A percentile compares a stretch with the other conserved stretches of the same genome.
phyloP scores from a whole-genome alignment of 805 yeast genomes.

The Saturnispora saitoi region DNA sequence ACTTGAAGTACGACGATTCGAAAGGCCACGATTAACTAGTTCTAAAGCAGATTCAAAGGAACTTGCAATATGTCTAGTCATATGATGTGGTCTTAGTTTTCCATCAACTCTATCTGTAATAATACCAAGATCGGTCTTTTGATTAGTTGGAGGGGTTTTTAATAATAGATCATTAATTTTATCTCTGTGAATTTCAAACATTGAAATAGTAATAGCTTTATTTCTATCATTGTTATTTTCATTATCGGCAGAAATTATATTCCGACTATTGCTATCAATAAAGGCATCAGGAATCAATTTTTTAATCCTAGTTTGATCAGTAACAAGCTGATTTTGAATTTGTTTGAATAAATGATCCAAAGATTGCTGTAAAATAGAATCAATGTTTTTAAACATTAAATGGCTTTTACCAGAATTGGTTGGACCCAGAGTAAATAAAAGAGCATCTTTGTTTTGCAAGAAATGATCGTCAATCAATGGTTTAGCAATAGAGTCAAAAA shows the following conservation, averaged over 20 bases:
- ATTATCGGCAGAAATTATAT: slow-evolving; percentile 29
- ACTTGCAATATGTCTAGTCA: slow-evolving; percentile 34
- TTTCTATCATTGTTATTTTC: neutral
- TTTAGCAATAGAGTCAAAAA: slow-evolving; percentile 23
- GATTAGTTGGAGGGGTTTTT: slow-evolving; percentile 6
- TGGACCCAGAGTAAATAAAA: slow-evolving; percentile 44
- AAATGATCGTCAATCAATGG: slow-evolving; percentile 27
- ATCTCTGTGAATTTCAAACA: slow-evolving; percentile 47
- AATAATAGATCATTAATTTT: slow-evolving; percentile 31
- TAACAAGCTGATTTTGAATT: slow-evolving; percentile 6
- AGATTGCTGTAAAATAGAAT: slow-evolving; percentile 14
- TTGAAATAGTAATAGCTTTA: slow-evolving; percentile 38
- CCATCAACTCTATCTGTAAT: slow-evolving; percentile 35
- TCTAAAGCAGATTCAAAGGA: slow-evolving; percentile 30
- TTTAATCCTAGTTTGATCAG: neutral
- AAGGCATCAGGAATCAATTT: slow-evolving; percentile 29
- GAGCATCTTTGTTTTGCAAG: slow-evolving; percentile 31
- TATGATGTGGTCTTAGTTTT: slow-evolving; percentile 35
- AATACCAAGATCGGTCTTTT: slow-evolving; percentile 31
- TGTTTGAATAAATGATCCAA: slow-evolving; percentile 20
- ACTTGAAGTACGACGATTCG: slow-evolving; percentile 31
- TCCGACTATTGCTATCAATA: slow-evolving; percentile 41
- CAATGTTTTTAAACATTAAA: slow-evolving; percentile 30
- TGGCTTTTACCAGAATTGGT: slow-evolving; percentile 43
- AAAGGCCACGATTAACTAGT: slow-evolving; percentile 32